Evolutionary conservation across 805 yeast species (phyloP), one percentile per base, ranked within the genome.

Genomic region (Maudiozyma barnettii): DNA sequence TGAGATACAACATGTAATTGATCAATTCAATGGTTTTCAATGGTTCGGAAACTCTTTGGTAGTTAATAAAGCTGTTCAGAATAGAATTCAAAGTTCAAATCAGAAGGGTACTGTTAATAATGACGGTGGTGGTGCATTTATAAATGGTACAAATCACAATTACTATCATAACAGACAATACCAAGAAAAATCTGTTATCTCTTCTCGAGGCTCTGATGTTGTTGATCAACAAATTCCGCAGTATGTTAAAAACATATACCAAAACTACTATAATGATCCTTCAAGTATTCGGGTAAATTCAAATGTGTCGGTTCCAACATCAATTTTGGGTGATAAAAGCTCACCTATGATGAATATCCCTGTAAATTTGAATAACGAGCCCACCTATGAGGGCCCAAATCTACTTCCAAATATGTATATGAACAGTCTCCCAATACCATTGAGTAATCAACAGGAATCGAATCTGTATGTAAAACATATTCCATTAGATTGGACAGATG

Each of bases 381-480:
- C 44, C 38, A 43, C 47, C 2, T 46, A 39, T 26, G 33, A 43
- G 37, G 20, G 23, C n/a, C 19, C 48, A 9, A 10, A 4, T 12
- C 12, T 44, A 3, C 18, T 38, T 10, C 16, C 42, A 19, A 40
- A 31, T 12, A 43, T 38, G 21, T 49, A 39, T n/a, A 44, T 46
- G 14, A 45, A 45, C 20, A 39, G 43, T 19, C 45, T 62, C n/a
- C 66, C 68, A 2, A 53, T 61, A 18, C 67, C 74, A n/a, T 57
- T 57, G 20, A 68, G 46, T 65, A 73, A 68, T 45, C 75, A 68
- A 53, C 88, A 81, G 59, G 88, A 82, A 54, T 78, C 88, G 5
- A 85, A 85, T 62, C 70, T 85, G 41, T 85, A 84, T 59, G 79
- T 85, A 33, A 82, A 79, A 50, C 78, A 79, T 57, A 64, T 85